Evolutionary conservation across 768 basidiomycete genomes (phyloP), one percentile per base, ranked within the genome.

Genomic region (Chiua virens): DNA sequence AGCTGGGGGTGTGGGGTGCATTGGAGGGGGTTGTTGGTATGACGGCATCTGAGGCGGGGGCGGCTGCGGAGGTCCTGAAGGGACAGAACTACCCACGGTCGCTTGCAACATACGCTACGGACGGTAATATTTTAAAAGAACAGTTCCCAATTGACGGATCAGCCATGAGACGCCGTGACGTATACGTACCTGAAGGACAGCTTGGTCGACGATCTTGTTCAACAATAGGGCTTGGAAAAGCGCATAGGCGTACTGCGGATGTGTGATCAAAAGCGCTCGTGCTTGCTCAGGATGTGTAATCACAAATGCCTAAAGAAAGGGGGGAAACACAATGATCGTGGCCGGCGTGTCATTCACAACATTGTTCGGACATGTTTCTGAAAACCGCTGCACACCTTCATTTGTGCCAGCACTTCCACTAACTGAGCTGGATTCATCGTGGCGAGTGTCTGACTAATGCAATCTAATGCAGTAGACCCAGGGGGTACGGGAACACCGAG

Each of bases 231-330:
- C 89, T 71, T 98, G 95, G 76, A 98, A 97, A 14, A 98, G 78
- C 5, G 97, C 97, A 67, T 98, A 98, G 2, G 93, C 88, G 5
- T 97, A 79, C 71, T 98, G 96, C 17, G 97, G 97, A 60, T 98
- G 87, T 17, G 84, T 77, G 22, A 83, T 74, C 39, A 99, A 79
- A 35, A 98, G 74, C 2, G 79, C 74, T 47, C 86, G 79, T 30
- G 96, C 95, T 71, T 94, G 88, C 45, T 96, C 93, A 9, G 95
- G 93, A 53, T 92, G 87, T 1, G 86, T 91, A 40, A 91, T 86
- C 28, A 98, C 87, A 64, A 96, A 93, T 3, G 89, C 89, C 97
- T 99, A 64, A 47, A 50, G 35, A 35, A 48, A 46, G 95, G 63
- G 45, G 45, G 45, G 47, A 21, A 38, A 49, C 45, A 25, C 25